phyloP scores from a whole-genome alignment of 176 grass and related monocot genomes.

The Dactylis glomerata region DNA sequence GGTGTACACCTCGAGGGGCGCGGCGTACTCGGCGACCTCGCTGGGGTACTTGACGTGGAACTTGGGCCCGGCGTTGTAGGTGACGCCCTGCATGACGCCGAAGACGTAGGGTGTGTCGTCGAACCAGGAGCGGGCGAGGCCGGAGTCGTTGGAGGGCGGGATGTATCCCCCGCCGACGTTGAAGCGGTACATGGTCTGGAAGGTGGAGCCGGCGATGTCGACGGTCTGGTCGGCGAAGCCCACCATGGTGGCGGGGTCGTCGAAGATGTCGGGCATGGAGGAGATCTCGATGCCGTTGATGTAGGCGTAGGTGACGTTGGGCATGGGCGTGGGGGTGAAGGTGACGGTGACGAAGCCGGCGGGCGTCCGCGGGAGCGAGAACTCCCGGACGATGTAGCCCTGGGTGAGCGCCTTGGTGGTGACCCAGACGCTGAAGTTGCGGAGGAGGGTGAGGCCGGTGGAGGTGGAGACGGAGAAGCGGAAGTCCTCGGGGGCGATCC shows the following conservation, averaged over 20 bases:
- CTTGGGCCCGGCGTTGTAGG: conserved; percentile 35
- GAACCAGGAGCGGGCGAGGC: conserved; percentile 58
- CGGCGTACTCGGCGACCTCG: conserved; percentile 46
- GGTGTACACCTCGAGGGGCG: conserved; percentile 53
- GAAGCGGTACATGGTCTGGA: conserved; percentile 78
- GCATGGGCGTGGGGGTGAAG: conserved; percentile 48
- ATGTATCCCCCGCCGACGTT: conserved; percentile 67
- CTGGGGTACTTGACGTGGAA: conserved; percentile 46
- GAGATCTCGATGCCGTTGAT: conserved; percentile 75
- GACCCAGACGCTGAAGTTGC: conserved; percentile 69
- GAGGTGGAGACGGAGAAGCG: conserved; percentile 63
- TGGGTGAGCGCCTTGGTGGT: conserved; percentile 65
- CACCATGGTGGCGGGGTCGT: conserved; percentile 46
- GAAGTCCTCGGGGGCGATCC: conserved; percentile 36
- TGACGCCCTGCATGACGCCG: conserved; percentile 40
- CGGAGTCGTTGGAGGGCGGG: conserved; percentile 65
- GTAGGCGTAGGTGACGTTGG: conserved; percentile 71
- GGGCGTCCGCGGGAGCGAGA: conserved; percentile 48
- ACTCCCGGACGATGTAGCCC: conserved; percentile 65
- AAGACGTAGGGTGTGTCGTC: conserved; percentile 72
- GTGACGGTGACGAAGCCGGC: conserved; percentile 45
- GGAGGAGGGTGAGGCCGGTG: conserved; percentile 55
- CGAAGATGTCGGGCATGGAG: conserved; percentile 77
- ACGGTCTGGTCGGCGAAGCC: conserved; percentile 73
- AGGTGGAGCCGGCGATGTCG: conserved; percentile 26